Base-by-base conservation (phyloP, 1,139 yeast genomes). In the Sugiyamaella pinicola region DNA sequence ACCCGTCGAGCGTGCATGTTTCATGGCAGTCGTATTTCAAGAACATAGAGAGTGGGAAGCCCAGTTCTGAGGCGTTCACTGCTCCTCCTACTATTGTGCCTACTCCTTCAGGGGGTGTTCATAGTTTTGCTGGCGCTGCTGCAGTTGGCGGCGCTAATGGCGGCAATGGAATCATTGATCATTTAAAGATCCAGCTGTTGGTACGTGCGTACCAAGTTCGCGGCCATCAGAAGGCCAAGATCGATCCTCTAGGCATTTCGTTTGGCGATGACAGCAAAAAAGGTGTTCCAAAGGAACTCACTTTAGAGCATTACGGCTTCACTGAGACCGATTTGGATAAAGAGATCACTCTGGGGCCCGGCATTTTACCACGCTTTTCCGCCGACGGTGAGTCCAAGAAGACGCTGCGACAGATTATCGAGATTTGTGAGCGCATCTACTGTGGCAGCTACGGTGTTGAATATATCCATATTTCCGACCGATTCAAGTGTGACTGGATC, bases 161-260 rank as follows among this genome's bases (percentile, higher is more conserved):
- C 52, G 65, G 61, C 41, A 57, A 64, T 52, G 90, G 85, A 62
- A 90, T 93, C 52, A 80, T 88, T 62, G 80, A 89, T 58, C 99
- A 95, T 72, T 82, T 93, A 78, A 95, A 93, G 74, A 95, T 90
- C 21, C 99, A 93, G 79, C 82, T 93, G 64, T 79, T 93, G 65
- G 98, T 95, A 58, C 87, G 99, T 72, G 99, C 99, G 42, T 95
- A 91, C 75, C 99, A 93, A 76, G 99, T 93, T 51, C 84, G 98
- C 73, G 99, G 99, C 61, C 99, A 93, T 72, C 87, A 85, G 71
- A 89, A 88, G 76, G 97, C 99, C 48, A 86, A 84, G 67, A 85
- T 91, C 58, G 99, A 93, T 73, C 99, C 99, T 15, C 78, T 93
- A 68, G 95, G 87, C 35, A 87, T 93, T 66, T 83, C 93, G 26